Conservation (phyloP, 2,329 filamentous ascomycete genomes). For the Cladosporium halotolerans region DNA sequence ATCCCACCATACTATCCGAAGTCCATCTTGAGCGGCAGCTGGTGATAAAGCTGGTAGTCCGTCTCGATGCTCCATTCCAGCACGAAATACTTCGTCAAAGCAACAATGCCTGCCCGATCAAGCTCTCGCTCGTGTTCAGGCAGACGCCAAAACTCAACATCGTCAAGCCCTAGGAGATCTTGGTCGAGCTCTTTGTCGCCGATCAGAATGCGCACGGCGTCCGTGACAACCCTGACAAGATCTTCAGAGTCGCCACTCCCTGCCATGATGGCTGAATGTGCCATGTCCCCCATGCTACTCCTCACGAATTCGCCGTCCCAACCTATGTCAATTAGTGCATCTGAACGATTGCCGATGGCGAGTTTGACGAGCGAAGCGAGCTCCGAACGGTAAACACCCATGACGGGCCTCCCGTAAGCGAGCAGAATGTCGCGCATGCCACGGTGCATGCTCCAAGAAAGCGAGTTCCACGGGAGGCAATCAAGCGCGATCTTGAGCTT, state of each 20-base stretch:
- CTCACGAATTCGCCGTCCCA: background rate
- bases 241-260: background rate
- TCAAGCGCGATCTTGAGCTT: background rate
- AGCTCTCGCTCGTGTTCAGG: background rate
- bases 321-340: background rate
- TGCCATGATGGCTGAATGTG: background rate
- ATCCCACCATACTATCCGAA: background rate
- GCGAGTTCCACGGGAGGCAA: background rate
- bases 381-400: background rate
- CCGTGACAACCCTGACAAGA: background rate
- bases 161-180: background rate
- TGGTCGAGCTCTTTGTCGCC: background rate
- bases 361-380: background rate
- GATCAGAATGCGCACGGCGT: background rate
- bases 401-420: background rate
- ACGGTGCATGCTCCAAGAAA: constrained; percentile 3
- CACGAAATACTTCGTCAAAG: background rate
- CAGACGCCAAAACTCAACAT: background rate
- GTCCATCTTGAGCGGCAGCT: background rate
- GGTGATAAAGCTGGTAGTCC: constrained; percentile 2
- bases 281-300: constrained; percentile 1
- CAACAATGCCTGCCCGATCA: background rate
- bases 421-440: constrained; percentile 1
- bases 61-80: background rate
- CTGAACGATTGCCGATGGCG: background rate